Conservation (phyloP, 2,329 filamentous ascomycete species). For the Chrysoporthe cubensis region DNA sequence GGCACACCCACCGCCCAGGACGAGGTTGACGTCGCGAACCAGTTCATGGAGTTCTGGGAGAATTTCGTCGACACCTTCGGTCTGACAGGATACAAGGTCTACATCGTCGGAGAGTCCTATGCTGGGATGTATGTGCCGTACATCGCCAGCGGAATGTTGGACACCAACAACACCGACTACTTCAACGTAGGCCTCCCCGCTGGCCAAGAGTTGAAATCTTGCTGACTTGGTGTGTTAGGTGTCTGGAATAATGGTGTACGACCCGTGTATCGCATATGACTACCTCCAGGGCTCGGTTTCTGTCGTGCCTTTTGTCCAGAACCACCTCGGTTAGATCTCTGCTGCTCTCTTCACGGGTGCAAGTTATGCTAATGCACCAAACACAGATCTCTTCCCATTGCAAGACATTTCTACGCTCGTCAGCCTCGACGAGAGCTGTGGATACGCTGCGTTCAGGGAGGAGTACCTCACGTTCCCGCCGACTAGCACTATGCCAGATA, state of each 20-base stretch:
- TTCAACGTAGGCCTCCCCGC: conserved; percentile 57
- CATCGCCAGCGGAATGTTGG: conserved; percentile 70
- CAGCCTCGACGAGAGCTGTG: conserved; percentile 58
- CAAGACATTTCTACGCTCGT: conserved; percentile 61
- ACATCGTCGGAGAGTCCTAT: conserved; percentile 75
- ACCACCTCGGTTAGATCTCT: conserved; percentile 39
- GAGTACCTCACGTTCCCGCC: conserved; percentile 72
- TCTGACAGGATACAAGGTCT: conserved; percentile 71
- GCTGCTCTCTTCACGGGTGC: background rate
- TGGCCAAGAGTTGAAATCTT: too few species aligned
- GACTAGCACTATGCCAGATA: conserved; percentile 58
- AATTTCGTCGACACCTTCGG: conserved; percentile 75
- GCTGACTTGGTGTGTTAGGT: conserved; percentile 52
- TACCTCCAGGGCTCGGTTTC: conserved; percentile 50
- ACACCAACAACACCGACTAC: conserved; percentile 63
- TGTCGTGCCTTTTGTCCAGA: conserved; percentile 62
- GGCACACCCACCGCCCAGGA: conserved; percentile 66
- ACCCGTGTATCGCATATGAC: conserved; percentile 65
- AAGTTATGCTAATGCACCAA: background rate
- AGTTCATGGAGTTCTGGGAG: conserved; percentile 79
- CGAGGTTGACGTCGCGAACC: conserved; percentile 67
- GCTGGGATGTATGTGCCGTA: conserved; percentile 72
- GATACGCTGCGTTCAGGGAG: conserved; percentile 63
- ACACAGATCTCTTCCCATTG: conserved; percentile 58
- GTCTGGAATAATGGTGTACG: conserved; percentile 72